Evolutionary conservation across 1,284 basidiomycete species (phyloP).

Genomic region (Trichosporon sp.): DNA sequence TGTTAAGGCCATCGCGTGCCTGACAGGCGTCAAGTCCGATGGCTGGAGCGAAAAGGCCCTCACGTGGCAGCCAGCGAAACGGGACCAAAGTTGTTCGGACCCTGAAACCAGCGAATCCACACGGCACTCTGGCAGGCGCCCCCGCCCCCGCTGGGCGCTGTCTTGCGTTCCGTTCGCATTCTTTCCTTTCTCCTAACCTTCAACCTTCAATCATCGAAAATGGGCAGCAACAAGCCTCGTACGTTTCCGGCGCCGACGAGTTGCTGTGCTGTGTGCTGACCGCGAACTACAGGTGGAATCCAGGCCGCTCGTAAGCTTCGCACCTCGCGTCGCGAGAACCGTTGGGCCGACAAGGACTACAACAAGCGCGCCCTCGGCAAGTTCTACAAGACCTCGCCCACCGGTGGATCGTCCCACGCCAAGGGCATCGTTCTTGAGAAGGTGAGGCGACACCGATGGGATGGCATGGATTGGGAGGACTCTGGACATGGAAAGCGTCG

Average conservation of each 20-base stretch:
- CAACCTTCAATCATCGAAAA: conserved; percentile 1
- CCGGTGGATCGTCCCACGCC: conserved; percentile 98
- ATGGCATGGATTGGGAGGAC: background rate
- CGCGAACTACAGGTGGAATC: conserved; percentile 72
- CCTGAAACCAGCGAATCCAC: background rate
- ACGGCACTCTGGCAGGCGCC: background rate
- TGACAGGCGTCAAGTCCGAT: no score
- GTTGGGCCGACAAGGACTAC: conserved; percentile 99
- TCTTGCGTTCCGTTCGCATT: background rate
- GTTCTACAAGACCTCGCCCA: conserved; percentile 99
- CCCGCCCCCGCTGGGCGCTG: background rate
- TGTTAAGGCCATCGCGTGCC: no score
- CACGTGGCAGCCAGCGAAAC: no score
- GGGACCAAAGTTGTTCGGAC: no score
- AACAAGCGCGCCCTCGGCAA: conserved; percentile 99
- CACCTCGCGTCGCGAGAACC: conserved; percentile 88
- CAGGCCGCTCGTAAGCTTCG: conserved; percentile 99
- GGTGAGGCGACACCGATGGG: conserved; percentile 40
- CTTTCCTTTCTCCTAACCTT: background rate
- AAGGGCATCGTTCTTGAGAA: conserved; percentile 99
- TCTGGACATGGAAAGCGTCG: background rate
- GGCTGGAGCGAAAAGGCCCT: no score
- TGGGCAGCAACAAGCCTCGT: background rate
- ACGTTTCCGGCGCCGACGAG: background rate
- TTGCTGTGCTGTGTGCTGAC: background rate